These are phyloP conservation scores for Entrophospora sp. DNA, from an alignment of 192 early-diverging fungal genomes.

Conservation along the genomic window DNA sequence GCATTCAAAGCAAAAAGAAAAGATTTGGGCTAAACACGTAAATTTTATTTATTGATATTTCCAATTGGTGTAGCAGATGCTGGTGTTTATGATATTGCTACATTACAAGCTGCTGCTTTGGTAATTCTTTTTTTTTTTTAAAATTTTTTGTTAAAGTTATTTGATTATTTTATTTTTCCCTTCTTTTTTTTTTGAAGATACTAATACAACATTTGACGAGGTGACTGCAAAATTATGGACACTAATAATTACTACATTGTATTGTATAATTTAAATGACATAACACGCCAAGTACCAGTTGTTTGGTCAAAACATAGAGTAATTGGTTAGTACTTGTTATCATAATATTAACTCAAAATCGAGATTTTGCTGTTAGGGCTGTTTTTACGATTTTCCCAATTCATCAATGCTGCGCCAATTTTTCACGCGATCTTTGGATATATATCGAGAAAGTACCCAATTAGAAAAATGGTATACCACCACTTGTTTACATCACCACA, in stretches of 20 bases:
- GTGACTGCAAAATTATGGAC: no score
- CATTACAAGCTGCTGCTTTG: constrained; percentile 47
- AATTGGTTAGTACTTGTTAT: constrained; percentile 1
- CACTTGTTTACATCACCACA: no score
- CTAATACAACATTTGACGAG: constrained; percentile 53
- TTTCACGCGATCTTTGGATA: no score
- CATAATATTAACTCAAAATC: no score
- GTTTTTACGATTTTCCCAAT: no score
- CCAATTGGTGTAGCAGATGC: constrained; percentile 52
- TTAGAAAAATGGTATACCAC: no score
- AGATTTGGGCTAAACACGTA: constrained; percentile 36
- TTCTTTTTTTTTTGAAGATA: constrained; percentile 43
- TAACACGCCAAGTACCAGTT: constrained; percentile 33
- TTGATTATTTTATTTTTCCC: not conserved
- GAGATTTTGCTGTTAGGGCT: no score
- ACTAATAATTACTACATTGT: no score
- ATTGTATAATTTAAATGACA: constrained; percentile 48
- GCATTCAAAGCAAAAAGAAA: constrained; percentile 47
- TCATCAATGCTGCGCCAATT: no score
- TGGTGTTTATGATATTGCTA: constrained; percentile 35
- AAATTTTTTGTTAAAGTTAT: no score
- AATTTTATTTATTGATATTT: not conserved
- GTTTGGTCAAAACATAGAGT: constrained; percentile 43
- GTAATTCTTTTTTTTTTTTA: constrained; percentile 8
- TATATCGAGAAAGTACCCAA: no score